Evolutionary conservation across 139 green algal species (phyloP).

Genomic region (Asterochloris erici): DNA sequence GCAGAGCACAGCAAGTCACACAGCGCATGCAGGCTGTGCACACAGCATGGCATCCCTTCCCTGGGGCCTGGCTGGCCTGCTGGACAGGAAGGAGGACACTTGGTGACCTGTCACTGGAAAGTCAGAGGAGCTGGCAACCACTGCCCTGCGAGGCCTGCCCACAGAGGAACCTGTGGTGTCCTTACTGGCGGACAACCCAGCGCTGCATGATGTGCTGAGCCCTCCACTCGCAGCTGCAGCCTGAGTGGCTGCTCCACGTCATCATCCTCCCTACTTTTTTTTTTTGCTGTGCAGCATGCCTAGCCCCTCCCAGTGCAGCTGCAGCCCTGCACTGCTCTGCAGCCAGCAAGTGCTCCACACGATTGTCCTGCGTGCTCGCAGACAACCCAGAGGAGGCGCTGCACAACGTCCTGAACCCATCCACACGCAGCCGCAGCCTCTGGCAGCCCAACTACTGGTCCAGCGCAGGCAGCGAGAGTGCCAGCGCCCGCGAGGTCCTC

Average conservation of each 20-base stretch:
- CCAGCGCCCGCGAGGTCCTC: conserved; percentile 21
- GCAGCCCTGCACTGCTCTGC: background rate
- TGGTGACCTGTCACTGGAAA: background rate
- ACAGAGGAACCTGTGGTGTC: too few species aligned
- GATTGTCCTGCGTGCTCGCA: background rate
- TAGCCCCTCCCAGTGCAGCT: background rate
- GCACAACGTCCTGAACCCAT: conserved; percentile 28
- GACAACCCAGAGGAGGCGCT: conserved; percentile 35
- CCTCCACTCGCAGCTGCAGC: background rate
- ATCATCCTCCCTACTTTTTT: background rate
- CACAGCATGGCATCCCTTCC: background rate
- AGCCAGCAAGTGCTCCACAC: background rate
- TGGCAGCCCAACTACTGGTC: conserved; percentile 4
- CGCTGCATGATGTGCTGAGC: too few species aligned
- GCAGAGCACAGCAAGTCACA: background rate
- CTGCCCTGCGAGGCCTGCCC: too few species aligned
- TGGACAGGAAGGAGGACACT: background rate
- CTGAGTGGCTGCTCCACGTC: background rate
- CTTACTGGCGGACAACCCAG: too few species aligned
- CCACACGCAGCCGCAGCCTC: background rate
- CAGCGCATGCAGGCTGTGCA: background rate
- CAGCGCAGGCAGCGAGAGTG: conserved; percentile 9
- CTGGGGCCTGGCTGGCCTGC: background rate
- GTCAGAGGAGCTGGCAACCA: too few species aligned
- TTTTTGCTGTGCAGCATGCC: background rate